phyloP scores from a whole-genome alignment of 2,329 filamentous ascomycete species.

The Colletotrichum endophyticum region DNA sequence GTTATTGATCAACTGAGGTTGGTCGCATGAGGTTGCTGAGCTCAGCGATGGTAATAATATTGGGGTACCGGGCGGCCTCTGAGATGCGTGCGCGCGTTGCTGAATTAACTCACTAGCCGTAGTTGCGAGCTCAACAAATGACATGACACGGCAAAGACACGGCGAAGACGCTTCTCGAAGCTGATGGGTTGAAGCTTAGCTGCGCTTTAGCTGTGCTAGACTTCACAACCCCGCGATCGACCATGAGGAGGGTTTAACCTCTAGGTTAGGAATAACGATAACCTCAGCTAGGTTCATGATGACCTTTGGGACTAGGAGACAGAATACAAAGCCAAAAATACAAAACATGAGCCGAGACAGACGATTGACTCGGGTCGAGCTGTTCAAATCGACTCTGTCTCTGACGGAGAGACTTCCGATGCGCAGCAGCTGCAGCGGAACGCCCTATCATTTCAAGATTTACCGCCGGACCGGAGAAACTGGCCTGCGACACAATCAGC shows the following conservation, averaged over 20 bases:
- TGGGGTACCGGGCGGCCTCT: not conserved
- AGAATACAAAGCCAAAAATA: not conserved
- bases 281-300: not conserved
- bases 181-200: not conserved
- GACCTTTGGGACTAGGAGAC: not conserved
- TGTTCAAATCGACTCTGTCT: not conserved
- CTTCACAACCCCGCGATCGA: not conserved
- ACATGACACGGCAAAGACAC: not conserved
- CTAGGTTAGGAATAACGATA: not conserved
- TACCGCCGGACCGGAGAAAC: not conserved
- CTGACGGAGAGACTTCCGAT: not conserved
- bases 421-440: not conserved
- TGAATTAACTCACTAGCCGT: not conserved
- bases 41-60: not conserved
- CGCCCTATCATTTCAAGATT: not conserved
- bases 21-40: not conserved
- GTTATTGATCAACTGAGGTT: not conserved
- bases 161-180: not conserved
- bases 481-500: not conserved
- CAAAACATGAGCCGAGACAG: slow-evolving; percentile 11
- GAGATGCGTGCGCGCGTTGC: not conserved
- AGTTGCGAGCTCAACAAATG: not conserved
- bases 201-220: not conserved
- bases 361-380: not conserved
- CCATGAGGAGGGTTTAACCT: not conserved